Evolutionary conservation across 2,329 filamentous ascomycete genomes (phyloP).

Genomic region (Rhynchosporium graminicola): DNA sequence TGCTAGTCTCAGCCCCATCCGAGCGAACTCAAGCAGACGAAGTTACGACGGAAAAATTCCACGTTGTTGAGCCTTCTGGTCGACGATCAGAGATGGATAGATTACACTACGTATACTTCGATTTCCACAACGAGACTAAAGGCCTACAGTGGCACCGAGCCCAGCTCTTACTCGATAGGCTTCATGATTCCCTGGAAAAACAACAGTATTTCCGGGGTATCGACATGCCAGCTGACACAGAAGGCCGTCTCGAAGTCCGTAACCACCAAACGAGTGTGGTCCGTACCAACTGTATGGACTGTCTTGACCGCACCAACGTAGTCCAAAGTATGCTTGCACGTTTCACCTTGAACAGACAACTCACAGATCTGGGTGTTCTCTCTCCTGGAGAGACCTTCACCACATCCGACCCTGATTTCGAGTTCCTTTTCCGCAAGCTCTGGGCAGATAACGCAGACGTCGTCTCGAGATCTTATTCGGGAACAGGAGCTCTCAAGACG

Average conservation of each 20-base stretch:
- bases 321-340: constrained; percentile 96
- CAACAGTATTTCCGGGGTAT: constrained; percentile 93
- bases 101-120: constrained; percentile 96
- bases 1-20: constrained; percentile 67
- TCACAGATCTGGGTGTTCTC: constrained; percentile 81
- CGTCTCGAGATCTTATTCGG: constrained; percentile 89
- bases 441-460: constrained; percentile 99
- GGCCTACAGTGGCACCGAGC: constrained; percentile 92
- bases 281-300: constrained; percentile 99
- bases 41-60: constrained; percentile 76
- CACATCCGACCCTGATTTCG: constrained; percentile 76
- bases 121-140: constrained; percentile 98
- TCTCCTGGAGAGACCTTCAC: constrained; percentile 74
- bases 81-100: constrained; percentile 68
- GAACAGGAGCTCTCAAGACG: constrained; percentile 96
- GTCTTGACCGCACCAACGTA: constrained; percentile 94
- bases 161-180: constrained; percentile 78
- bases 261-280: constrained; percentile 86
- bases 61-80: constrained; percentile 67
- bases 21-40: constrained; percentile 67
- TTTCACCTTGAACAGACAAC: constrained; percentile 84
- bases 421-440: constrained; percentile 90
- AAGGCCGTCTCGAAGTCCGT: constrained; percentile 76
- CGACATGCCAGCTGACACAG: constrained; percentile 72
- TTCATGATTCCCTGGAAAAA: constrained; percentile 72